These are phyloP conservation scores for Rhizophora apiculata DNA, from an alignment of 345 rosid genomes.

Conservation along the genomic window DNA sequence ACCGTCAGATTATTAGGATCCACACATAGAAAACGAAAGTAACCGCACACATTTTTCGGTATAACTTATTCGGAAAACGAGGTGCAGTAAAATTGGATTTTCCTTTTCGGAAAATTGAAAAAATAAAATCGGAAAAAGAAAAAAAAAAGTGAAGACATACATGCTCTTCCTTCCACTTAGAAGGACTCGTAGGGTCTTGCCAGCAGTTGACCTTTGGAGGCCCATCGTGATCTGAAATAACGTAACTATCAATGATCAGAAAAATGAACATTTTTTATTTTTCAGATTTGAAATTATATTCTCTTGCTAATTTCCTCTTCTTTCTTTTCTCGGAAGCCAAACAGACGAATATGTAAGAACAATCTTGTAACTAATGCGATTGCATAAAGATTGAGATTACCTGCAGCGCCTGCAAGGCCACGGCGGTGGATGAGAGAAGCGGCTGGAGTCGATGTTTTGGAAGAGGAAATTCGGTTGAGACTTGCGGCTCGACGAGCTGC, in stretches of 20 bases:
- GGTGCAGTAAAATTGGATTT: neutral
- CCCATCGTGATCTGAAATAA: conserved; percentile 35
- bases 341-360: too few species aligned
- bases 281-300: too few species aligned
- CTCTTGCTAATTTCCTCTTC: too few species aligned
- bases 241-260: too few species aligned
- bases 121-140: neutral
- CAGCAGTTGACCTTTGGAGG: conserved; percentile 36
- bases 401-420: conserved; percentile 80
- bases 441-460: conserved; percentile 25
- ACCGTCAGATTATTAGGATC: too few species aligned
- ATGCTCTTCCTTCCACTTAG: conserved; percentile 49
- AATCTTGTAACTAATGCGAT: too few species aligned
- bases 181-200: conserved; percentile 37
- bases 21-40: too few species aligned
- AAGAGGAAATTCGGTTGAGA: conserved; percentile 33
- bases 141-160: conserved; percentile 17
- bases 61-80: neutral
- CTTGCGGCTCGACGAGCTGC: conserved; percentile 47
- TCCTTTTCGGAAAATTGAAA: neutral
- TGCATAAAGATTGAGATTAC: conserved; percentile 25
- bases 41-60: too few species aligned
- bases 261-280: too few species aligned
- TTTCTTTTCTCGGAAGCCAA: too few species aligned
- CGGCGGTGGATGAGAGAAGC: conserved; percentile 58